These are phyloP conservation scores for Gaultheria prostrata DNA, from an alignment of 148 eudicot genomes.

Conservation along the genomic window DNA sequence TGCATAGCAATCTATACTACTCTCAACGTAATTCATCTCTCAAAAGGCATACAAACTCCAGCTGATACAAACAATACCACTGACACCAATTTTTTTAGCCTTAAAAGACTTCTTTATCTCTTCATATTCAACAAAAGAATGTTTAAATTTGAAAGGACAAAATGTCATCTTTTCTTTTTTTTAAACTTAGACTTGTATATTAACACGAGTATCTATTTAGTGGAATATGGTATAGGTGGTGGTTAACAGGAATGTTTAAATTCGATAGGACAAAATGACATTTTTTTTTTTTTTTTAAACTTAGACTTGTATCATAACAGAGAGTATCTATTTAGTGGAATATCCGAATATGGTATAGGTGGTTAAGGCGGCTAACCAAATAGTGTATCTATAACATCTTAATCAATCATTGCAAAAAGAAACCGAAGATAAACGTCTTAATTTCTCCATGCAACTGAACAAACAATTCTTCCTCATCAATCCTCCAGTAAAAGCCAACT, in stretches of 20 bases:
- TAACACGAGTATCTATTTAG: too few species aligned
- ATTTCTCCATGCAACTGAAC: background rate
- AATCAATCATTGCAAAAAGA: background rate
- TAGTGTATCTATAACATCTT: background rate
- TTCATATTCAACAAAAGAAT: too few species aligned
- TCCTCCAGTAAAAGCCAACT: background rate
- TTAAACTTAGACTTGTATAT: too few species aligned
- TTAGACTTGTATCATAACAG: too few species aligned
- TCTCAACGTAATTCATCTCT: background rate
- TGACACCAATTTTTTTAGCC: background rate
- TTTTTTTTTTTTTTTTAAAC: too few species aligned
- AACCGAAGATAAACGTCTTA: background rate
- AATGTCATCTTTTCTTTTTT: too few species aligned
- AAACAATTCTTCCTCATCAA: background rate
- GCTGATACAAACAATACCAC: background rate
- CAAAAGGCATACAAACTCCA: background rate
- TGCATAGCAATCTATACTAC: background rate
- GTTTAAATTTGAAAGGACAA: too few species aligned
- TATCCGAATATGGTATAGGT: too few species aligned
- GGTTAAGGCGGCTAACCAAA: background rate
- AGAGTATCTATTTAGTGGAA: too few species aligned
- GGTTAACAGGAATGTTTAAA: background rate
- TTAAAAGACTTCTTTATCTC: too few species aligned
- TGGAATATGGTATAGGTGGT: too few species aligned
- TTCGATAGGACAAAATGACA: too few species aligned